Conservation (phyloP, 495 filamentous ascomycete genomes). For the Neurospora tetrasperma region DNA sequence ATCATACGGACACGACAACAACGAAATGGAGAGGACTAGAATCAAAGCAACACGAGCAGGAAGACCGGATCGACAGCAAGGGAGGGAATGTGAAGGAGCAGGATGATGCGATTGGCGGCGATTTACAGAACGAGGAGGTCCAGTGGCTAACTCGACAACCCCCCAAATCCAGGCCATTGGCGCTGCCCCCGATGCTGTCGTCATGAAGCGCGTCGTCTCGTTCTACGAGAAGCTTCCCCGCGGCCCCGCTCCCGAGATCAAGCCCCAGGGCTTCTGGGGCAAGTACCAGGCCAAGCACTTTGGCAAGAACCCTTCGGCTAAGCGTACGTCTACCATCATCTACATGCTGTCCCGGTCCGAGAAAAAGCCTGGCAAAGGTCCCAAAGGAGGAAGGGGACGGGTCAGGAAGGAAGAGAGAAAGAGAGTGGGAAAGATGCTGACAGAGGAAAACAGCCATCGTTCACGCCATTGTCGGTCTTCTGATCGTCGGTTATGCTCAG, state of each 20-base stretch:
- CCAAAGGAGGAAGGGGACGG: too few species aligned
- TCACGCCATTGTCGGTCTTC: conserved; percentile 67
- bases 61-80: too few species aligned
- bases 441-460: conserved; percentile 54
- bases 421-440: conserved; percentile 7
- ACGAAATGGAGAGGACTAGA: not conserved
- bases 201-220: conserved; percentile 91
- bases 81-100: not conserved
- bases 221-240: conserved; percentile 98
- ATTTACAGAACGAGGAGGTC: not conserved
- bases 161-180: conserved; percentile 62
- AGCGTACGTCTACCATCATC: conserved; percentile 55
- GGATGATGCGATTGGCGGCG: not conserved
- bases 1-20: not conserved
- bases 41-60: not conserved
- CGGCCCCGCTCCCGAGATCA: conserved; percentile 68
- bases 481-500: conserved; percentile 80
- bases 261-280: conserved; percentile 68
- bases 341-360: too few species aligned
- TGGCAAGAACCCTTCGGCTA: conserved; percentile 75
- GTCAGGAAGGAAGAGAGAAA: too few species aligned
- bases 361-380: too few species aligned
- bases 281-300: conserved; percentile 93
- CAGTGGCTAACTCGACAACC: conserved; percentile 22
- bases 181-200: conserved; percentile 83